These are phyloP conservation scores for Guadua angustifolia DNA, from an alignment of 176 grass and related monocot species.

Conservation along the genomic window DNA sequence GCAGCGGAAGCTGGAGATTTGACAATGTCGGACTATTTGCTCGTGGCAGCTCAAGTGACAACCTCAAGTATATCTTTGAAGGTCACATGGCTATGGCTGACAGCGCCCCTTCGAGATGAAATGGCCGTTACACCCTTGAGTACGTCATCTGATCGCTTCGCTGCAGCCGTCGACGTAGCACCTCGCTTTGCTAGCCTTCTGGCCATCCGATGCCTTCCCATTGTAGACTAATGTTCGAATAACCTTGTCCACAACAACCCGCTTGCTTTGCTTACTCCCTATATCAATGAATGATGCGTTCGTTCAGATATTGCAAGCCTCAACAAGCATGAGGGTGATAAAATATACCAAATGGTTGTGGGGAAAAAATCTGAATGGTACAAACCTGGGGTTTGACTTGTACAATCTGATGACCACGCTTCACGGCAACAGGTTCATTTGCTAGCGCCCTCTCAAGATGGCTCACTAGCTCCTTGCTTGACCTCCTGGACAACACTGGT, in stretches of 20 bases:
- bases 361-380: neutral
- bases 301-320: neutral
- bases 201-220: conserved; percentile 42
- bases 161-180: conserved; percentile 70
- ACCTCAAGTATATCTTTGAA: conserved; percentile 51
- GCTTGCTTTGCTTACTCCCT: conserved; percentile 84
- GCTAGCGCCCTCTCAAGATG: conserved; percentile 76
- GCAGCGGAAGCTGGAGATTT: neutral
- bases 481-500: too few relatives aligned
- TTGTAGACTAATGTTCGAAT: conserved; percentile 40
- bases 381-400: conserved; percentile 86
- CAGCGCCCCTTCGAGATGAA: conserved; percentile 46
- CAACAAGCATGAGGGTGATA: neutral
- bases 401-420: conserved; percentile 77
- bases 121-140: conserved; percentile 50
- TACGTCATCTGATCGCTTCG: conserved; percentile 72
- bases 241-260: conserved; percentile 65
- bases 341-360: neutral
- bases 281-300: conserved; percentile 18
- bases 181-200: conserved; percentile 58
- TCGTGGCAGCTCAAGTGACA: conserved; percentile 15
- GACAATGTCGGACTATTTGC: neutral
- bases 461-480: conserved; percentile 61
- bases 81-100: conserved; percentile 23
- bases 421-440: conserved; percentile 76